Conservation (phyloP, 495 filamentous ascomycete genomes). For the Penicillium bovifimosum region DNA sequence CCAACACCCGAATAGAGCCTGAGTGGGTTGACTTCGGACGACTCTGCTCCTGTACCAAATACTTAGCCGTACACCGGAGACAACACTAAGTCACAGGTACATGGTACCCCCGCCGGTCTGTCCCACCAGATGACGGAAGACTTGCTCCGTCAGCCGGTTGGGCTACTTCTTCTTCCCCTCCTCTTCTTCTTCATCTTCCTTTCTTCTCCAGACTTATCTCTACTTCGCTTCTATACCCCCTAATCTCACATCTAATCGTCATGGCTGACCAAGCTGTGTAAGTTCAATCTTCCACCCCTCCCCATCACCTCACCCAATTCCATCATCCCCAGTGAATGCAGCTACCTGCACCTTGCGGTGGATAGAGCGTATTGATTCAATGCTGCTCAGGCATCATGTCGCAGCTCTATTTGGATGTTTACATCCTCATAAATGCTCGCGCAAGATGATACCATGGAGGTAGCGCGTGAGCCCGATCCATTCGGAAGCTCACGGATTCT, state of each 20-base stretch:
- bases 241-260: conserved; percentile 17
- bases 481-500: conserved; percentile 11
- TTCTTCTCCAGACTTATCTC: conserved; percentile 10
- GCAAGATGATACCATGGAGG: conserved; percentile 5
- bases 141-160: conserved; percentile 40
- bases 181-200: conserved; percentile 14
- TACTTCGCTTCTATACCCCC: conserved; percentile 5
- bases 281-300: conserved; percentile 29
- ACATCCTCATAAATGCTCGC: neutral
- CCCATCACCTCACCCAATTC: conserved; percentile 3
- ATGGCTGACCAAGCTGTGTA: conserved; percentile 52
- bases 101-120: conserved; percentile 23
- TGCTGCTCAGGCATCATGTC: conserved; percentile 2
- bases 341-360: neutral
- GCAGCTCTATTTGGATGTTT: neutral
- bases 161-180: conserved; percentile 19
- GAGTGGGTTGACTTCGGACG: conserved; percentile 36
- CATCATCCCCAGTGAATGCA: neutral
- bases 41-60: conserved; percentile 38
- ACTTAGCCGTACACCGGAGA: conserved; percentile 26
- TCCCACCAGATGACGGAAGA: conserved; percentile 44
- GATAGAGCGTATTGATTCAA: neutral
- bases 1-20: conserved; percentile 13
- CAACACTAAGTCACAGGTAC: conserved; percentile 9
- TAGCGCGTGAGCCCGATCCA: neutral